phyloP scores from a whole-genome alignment of 2,329 filamentous ascomycete species.

The Cucurbitaria berberidis region DNA sequence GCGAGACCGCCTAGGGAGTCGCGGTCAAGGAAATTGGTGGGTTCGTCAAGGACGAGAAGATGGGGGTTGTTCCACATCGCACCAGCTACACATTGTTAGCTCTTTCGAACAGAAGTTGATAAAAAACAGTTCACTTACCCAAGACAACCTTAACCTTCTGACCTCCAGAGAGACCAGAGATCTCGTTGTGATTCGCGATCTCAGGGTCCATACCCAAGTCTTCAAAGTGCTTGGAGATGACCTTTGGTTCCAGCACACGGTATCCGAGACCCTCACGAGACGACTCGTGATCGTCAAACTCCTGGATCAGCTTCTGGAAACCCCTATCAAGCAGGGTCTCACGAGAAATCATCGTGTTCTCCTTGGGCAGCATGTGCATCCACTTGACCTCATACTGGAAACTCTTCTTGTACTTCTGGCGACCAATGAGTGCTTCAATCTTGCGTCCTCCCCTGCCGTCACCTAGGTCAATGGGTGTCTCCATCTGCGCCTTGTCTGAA shows the following conservation, averaged over 20 bases:
- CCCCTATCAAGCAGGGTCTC: slow-evolving; percentile 87
- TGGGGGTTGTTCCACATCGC: slow-evolving; percentile 99
- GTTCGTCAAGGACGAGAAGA: slow-evolving; percentile 95
- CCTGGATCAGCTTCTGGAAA: slow-evolving; percentile 92
- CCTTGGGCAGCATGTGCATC: slow-evolving; percentile 84
- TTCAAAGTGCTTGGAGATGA: slow-evolving; percentile 98
- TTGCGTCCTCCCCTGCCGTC: slow-evolving; percentile 80
- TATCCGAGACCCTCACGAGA: slow-evolving; percentile 98
- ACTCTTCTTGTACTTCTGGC: slow-evolving; percentile 98
- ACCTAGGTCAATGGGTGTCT: slow-evolving; percentile 82
- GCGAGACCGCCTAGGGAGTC: slow-evolving; percentile 95
- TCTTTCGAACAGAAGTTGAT: not conserved
- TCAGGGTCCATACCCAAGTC: slow-evolving; percentile 95
- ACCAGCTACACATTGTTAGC: slow-evolving; percentile 61
- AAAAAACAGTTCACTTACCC: slow-evolving; percentile 48
- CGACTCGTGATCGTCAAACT: slow-evolving; percentile 98
- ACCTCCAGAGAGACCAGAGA: slow-evolving; percentile 91
- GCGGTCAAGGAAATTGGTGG: slow-evolving; percentile 98
- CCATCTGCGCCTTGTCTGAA: slow-evolving; percentile 88
- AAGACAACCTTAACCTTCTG: slow-evolving; percentile 99
- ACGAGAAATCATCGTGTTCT: slow-evolving; percentile 90
- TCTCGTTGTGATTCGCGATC: slow-evolving; percentile 98
- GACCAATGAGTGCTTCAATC: slow-evolving; percentile 88
- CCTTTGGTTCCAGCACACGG: slow-evolving; percentile 87
- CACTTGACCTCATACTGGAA: slow-evolving; percentile 99